Conservation (phyloP, 2,329 filamentous ascomycete species). For the Xylariaceae sp. region DNA sequence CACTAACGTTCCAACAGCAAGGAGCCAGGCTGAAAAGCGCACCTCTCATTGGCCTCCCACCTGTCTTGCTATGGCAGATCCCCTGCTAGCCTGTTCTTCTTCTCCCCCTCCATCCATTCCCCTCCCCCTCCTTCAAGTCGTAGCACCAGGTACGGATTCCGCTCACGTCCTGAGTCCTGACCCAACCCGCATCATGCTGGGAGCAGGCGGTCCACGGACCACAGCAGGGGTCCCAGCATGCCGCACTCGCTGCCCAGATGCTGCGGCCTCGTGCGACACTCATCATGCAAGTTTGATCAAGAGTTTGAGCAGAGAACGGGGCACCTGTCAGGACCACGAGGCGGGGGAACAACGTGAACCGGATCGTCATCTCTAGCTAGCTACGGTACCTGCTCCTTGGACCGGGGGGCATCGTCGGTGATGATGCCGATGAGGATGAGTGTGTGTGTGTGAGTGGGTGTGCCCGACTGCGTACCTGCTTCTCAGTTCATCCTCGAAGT, state of each 20-base stretch:
- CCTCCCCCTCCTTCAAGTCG: neutral
- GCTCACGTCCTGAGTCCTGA: slow-evolving; percentile 5
- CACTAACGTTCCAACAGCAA: neutral
- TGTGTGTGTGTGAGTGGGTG: slow-evolving; percentile 4
- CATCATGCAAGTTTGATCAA: slow-evolving; percentile 22
- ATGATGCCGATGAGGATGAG: neutral
- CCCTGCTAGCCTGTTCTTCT: slow-evolving; percentile 17
- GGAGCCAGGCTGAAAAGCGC: neutral
- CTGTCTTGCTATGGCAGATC: slow-evolving; percentile 19
- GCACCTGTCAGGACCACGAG: slow-evolving; percentile 7
- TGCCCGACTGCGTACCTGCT: slow-evolving; percentile 26
- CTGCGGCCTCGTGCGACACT: slow-evolving; percentile 29
- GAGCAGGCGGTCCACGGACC: slow-evolving; percentile 9
- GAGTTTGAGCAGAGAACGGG: slow-evolving; percentile 15
- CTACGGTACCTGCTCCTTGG: slow-evolving; percentile 4
- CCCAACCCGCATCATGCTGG: slow-evolving; percentile 12
- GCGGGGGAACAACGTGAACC: slow-evolving; percentile 14
- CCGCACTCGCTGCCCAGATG: slow-evolving; percentile 23
- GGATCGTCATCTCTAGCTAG: slow-evolving; percentile 19
- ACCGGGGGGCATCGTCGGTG: slow-evolving; percentile 9
- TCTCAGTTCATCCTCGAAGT: slow-evolving; percentile 22
- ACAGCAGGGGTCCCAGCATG: slow-evolving; percentile 23
- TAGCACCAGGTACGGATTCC: neutral
- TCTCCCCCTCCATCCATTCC: slow-evolving; percentile 11
- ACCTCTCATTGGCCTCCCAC: slow-evolving; percentile 22